Percentiles rank a stretch among this genome's conserved stretches.
Conservation (phyloP, 2,329 filamentous ascomycete species). For the Simplicillium sp. region DNA sequence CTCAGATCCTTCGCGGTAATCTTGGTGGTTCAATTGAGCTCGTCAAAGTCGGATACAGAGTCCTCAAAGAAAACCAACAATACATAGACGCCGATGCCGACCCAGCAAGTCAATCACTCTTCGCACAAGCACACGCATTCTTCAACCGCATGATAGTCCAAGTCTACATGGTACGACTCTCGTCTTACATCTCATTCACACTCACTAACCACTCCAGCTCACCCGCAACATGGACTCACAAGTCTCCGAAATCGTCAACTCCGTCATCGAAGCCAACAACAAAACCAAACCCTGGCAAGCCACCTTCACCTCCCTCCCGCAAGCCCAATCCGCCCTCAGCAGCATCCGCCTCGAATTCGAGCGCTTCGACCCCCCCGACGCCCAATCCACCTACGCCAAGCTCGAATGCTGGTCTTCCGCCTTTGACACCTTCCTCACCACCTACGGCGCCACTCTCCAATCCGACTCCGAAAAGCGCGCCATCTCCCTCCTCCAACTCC, state of each 20-base stretch:
- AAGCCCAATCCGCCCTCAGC: slow-evolving; percentile 4
- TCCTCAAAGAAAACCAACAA: slow-evolving; percentile 1
- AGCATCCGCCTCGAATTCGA: slow-evolving; percentile 6
- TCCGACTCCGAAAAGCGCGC: slow-evolving; percentile 2
- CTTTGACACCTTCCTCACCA: background rate
- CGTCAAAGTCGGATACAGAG: slow-evolving; percentile 3
- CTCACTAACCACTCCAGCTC: slow-evolving; percentile 1
- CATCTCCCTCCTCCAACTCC: slow-evolving; percentile 4
- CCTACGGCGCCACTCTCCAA: background rate
- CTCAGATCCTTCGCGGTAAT: slow-evolving; percentile 3
- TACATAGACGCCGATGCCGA: background rate
- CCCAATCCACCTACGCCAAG: background rate
- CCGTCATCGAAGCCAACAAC: slow-evolving; percentile 3
- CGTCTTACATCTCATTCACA: background rate
- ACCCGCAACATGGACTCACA: slow-evolving; percentile 3
- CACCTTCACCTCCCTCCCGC: slow-evolving; percentile 1
- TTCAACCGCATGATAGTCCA: slow-evolving; percentile 5
- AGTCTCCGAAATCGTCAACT: background rate
- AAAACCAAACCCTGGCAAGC: too few species aligned
- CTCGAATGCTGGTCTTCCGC: slow-evolving; percentile 4
- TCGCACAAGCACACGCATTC: slow-evolving; percentile 3
- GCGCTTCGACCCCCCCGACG: slow-evolving; percentile 1
- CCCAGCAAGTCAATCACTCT: slow-evolving; percentile 2
- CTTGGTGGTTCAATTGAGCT: slow-evolving; percentile 1
- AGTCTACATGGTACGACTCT: slow-evolving; percentile 1